These are phyloP conservation scores for Fraxinus sp. DNA, from an alignment of 305 asterid genomes.

Conservation along the genomic window DNA sequence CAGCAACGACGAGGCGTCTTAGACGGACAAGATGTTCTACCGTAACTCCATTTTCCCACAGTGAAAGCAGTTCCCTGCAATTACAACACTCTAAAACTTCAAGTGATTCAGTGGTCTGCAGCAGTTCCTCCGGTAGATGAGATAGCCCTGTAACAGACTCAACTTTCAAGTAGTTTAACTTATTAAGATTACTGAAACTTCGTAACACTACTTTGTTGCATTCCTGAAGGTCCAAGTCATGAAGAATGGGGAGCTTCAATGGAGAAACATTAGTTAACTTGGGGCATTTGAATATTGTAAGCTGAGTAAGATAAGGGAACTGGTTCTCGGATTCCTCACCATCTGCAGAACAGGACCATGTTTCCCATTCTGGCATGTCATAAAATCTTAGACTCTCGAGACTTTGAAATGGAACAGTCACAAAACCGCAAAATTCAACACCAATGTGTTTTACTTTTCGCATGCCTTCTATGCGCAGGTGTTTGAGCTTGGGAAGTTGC, in stretches of 20 bases:
- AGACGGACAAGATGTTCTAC: slow-evolving; percentile 11
- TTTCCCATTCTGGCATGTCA: slow-evolving; percentile 26
- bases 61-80: slow-evolving; percentile 23
- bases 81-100: slow-evolving; percentile 24
- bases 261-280: slow-evolving; percentile 27
- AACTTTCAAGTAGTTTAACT: slow-evolving; percentile 23
- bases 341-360: slow-evolving; percentile 21
- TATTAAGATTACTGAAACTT: slow-evolving; percentile 23
- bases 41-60: slow-evolving; percentile 23
- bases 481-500: slow-evolving; percentile 28
- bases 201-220: slow-evolving; percentile 25
- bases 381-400: slow-evolving; percentile 33
- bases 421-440: slow-evolving; percentile 22
- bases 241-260: slow-evolving; percentile 27
- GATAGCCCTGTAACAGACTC: slow-evolving; percentile 21
- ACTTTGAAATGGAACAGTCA: slow-evolving; percentile 23
- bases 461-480: slow-evolving; percentile 31
- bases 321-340: background rate
- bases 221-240: slow-evolving; percentile 20
- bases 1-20: slow-evolving; percentile 25
- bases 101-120: slow-evolving; percentile 12
- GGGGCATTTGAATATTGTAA: slow-evolving; percentile 30
- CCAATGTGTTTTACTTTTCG: slow-evolving; percentile 23
- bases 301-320: slow-evolving; percentile 32
- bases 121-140: slow-evolving; percentile 23